A percentile compares a stretch with the other conserved stretches of the same genome.
These are phyloP conservation scores for Solanum appendiculatum DNA, from an alignment of 257 asterid species.

Conservation along the genomic window DNA sequence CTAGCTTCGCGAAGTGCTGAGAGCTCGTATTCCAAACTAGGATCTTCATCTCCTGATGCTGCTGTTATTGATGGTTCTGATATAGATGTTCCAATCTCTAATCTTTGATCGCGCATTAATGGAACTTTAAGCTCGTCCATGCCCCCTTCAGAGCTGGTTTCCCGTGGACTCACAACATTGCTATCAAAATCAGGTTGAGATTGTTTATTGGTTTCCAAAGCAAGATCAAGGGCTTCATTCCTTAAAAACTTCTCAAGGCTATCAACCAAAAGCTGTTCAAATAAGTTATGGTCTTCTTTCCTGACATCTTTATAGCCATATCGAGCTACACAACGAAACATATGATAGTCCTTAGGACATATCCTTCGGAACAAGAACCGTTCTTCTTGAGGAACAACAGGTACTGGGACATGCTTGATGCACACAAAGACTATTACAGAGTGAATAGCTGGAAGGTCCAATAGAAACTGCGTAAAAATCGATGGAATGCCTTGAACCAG, in stretches of 20 bases:
- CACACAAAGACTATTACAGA: conserved; percentile 75
- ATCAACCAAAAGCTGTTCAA: conserved; percentile 70
- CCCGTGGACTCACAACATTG: conserved; percentile 31
- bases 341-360: conserved; percentile 83
- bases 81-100: neutral
- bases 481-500: conserved; percentile 90
- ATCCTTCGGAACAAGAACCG: conserved; percentile 74
- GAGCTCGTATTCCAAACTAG: conserved; percentile 79
- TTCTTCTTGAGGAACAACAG: conserved; percentile 88
- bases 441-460: conserved; percentile 89
- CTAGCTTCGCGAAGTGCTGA: conserved; percentile 67
- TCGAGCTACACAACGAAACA: conserved; percentile 89
- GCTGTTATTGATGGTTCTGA: conserved; percentile 39
- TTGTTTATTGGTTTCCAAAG: conserved; percentile 29
- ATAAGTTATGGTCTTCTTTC: conserved; percentile 78
- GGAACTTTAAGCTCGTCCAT: conserved; percentile 41
- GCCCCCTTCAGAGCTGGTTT: conserved; percentile 7
- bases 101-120: conserved; percentile 34
- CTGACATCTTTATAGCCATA: conserved; percentile 88
- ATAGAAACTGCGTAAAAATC: conserved; percentile 62
- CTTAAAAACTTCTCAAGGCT: conserved; percentile 71
- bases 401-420: conserved; percentile 81
- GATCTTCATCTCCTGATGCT: conserved; percentile 57
- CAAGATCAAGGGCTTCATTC: conserved; percentile 70
- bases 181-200: conserved; percentile 30